These are phyloP conservation scores for Glycine latifolia DNA, from an alignment of 306 rosid genomes.

Conservation along the genomic window DNA sequence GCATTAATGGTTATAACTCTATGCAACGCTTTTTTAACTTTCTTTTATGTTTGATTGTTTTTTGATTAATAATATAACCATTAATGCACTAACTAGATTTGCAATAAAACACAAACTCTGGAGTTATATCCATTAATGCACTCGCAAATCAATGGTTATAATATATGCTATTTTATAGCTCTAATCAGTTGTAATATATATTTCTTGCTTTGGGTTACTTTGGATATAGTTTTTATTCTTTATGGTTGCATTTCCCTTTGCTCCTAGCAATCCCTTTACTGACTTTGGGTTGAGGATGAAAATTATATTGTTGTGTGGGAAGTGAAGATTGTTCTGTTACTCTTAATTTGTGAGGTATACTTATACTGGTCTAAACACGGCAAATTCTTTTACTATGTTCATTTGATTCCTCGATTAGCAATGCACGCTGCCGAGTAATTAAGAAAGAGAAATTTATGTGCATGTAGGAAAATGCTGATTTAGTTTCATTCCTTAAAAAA, in stretches of 20 bases:
- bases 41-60: background rate
- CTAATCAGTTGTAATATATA: conserved; percentile 17
- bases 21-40: background rate
- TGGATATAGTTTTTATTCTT: background rate
- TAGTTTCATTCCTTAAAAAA: background rate
- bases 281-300: conserved; percentile 21
- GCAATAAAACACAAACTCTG: too few relatives aligned
- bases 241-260: conserved; percentile 18
- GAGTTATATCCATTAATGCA: too few relatives aligned
- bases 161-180: background rate
- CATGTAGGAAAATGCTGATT: conserved; percentile 11
- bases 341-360: conserved; percentile 9
- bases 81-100: too few relatives aligned
- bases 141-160: background rate
- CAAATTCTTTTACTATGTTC: conserved; percentile 13
- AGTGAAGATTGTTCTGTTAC: conserved; percentile 22
- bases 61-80: background rate
- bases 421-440: conserved; percentile 29
- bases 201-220: background rate
- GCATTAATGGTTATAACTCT: conserved; percentile 2
- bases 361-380: conserved; percentile 20
- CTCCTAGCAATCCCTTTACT: conserved; percentile 2
- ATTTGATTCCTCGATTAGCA: conserved; percentile 34
- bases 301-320: conserved; percentile 7
- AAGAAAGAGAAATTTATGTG: conserved; percentile 15